These are phyloP conservation scores for Biscogniauxia sp. DNA, from an alignment of 2,329 filamentous ascomycete genomes.

Conservation along the genomic window DNA sequence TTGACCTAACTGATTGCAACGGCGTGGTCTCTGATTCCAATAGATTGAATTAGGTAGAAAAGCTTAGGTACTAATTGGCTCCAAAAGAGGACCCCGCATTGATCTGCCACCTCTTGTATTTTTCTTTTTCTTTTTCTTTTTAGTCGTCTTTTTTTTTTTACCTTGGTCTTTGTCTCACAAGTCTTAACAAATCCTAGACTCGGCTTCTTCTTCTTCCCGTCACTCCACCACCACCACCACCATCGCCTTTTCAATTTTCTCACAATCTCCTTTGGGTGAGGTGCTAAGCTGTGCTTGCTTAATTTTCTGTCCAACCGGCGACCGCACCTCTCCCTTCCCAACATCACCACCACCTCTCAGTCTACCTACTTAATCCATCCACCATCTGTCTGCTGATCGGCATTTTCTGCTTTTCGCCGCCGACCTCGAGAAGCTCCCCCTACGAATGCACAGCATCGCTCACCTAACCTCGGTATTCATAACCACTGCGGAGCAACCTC, in stretches of 20 bases:
- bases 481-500: conserved; percentile 9
- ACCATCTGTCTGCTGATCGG: not conserved
- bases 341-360: not conserved
- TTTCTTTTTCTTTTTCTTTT: not conserved
- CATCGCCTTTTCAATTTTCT: conserved; percentile 12
- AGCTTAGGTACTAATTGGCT: not conserved
- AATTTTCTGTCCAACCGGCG: conserved; percentile 3
- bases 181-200: not conserved
- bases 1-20: not conserved
- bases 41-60: not conserved
- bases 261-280: conserved; percentile 13
- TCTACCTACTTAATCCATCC: not conserved
- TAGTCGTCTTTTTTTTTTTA: not conserved
- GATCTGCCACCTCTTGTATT: not conserved
- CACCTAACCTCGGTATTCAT: conserved; percentile 13
- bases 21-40: not conserved
- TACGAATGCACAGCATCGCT: conserved; percentile 13
- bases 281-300: conserved; percentile 15
- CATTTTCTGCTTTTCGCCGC: conserved; percentile 9
- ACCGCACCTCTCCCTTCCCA: conserved; percentile 12
- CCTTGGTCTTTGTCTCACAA: no score
- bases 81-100: not conserved
- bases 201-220: not conserved
- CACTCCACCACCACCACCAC: not conserved
- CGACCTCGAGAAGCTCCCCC: conserved; percentile 15